Conservation (phyloP, 768 basidiomycete genomes). For the Serendipita sp. region DNA sequence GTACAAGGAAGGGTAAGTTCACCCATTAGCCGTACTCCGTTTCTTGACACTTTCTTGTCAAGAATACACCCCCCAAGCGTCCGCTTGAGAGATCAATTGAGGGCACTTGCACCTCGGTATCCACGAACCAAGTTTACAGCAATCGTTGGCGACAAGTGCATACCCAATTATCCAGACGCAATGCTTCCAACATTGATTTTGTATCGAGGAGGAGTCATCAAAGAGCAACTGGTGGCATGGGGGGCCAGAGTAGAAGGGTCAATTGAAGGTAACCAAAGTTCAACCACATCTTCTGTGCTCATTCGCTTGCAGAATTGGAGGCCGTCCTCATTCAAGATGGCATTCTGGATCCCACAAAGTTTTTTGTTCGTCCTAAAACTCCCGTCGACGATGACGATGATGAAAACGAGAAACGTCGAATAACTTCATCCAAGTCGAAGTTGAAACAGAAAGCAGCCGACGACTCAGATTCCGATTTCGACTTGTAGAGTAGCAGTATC, state of each 20-base stretch:
- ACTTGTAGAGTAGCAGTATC: slow-evolving; percentile 19
- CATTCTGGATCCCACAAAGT: slow-evolving; percentile 45
- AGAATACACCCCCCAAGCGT: slow-evolving; percentile 65
- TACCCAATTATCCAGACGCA: slow-evolving; percentile 85
- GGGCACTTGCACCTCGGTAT: slow-evolving; percentile 59
- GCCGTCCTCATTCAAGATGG: slow-evolving; percentile 35
- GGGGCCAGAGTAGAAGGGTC: slow-evolving; percentile 62
- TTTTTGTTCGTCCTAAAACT: slow-evolving; percentile 41
- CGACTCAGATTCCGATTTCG: slow-evolving; percentile 54
- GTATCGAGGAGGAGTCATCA: slow-evolving; percentile 84
- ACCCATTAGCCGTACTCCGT: not conserved
- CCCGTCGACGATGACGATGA: slow-evolving; percentile 16
- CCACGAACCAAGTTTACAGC: slow-evolving; percentile 92
- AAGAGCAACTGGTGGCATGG: slow-evolving; percentile 73
- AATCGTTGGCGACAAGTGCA: slow-evolving; percentile 88
- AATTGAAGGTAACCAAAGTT: slow-evolving; percentile 45
- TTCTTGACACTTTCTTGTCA: not conserved
- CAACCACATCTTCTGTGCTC: not conserved
- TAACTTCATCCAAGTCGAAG: not conserved
- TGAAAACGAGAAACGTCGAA: slow-evolving; percentile 5
- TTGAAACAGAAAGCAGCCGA: slow-evolving; percentile 11
- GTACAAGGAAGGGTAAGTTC: slow-evolving; percentile 82
- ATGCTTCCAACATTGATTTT: slow-evolving; percentile 84
- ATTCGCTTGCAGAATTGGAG: slow-evolving; percentile 7
- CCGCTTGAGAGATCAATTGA: slow-evolving; percentile 53